Evolutionary conservation across 371 early-diverging fungal species (phyloP), one percentile per base, ranked within the genome.

Genomic region (Mortierella sp.): DNA sequence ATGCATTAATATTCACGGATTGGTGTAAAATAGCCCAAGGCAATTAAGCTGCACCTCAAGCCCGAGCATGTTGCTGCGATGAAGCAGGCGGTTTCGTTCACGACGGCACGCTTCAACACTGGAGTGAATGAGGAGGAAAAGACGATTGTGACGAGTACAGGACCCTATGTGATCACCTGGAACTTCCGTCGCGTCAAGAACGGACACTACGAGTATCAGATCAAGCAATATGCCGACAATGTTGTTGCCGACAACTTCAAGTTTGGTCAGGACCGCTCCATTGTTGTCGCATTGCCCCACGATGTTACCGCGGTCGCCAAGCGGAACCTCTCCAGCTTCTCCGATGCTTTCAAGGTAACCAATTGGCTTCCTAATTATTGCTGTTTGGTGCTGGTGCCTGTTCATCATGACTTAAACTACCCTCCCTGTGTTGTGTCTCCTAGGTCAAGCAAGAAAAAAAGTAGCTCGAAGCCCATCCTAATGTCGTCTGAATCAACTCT

Each of bases 121-220:
- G 95, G 96, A 76, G 90, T 90, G 14, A 83, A 86, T 24, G 92
- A 92, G 34, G 88, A 87, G 26, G 98, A 97, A 80, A 92, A 91
- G 79, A 91, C 93, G 13, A 98, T 98, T 79, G 94, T 97, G 74
- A 82, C 93, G 64, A 94, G 95, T 69, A 97, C 98, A 10, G 98
- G 99, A 6, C 94, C 95, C 19, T 98, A 93, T 88, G 95, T 99
- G 51, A 92, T 99, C 64, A 94, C 96, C 13, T 99, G 99, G 99
- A 97, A 95, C 88, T 94, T 99, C 85, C 89, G 94, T 53, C 91
- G 95, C 21, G 96, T 96, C 61, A 93, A 95, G 79, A 82, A 89
- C 59, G 96, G 96, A 2, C 92, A 95, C 53, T 90, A 93, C 81
- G 93, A 94, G 75, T 99, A 99, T 88, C 90, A 91, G 51, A 96